These are phyloP conservation scores for Hyphopichia wangnamkhiaoensis DNA, from an alignment of 1,139 yeast species.

Conservation along the genomic window DNA sequence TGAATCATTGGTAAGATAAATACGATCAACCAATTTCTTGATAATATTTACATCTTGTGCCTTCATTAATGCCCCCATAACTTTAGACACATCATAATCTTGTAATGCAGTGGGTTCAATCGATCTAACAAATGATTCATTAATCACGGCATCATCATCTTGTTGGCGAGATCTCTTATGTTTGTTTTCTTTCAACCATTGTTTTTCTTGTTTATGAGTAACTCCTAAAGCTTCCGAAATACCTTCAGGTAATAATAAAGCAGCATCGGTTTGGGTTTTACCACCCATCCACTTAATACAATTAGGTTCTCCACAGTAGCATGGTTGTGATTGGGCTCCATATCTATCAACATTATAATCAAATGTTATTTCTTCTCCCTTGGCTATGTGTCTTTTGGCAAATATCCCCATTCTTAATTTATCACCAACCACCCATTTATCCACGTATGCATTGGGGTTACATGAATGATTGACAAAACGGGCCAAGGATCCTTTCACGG, in stretches of 20 bases:
- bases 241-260: conserved; percentile 77
- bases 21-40: conserved; percentile 65
- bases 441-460: conserved; percentile 90
- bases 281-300: conserved; percentile 96
- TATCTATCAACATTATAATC: conserved; percentile 96
- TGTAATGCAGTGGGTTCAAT: conserved; percentile 56
- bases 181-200: conserved; percentile 64
- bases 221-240: conserved; percentile 87
- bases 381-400: conserved; percentile 68
- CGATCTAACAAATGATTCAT: conserved; percentile 63
- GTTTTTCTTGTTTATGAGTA: conserved; percentile 57
- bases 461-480: conserved; percentile 95
- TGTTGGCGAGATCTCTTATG: conserved; percentile 47
- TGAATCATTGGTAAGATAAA: conserved; percentile 56
- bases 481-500: conserved; percentile 82
- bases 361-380: conserved; percentile 91
- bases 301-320: conserved; percentile 91
- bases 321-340: conserved; percentile 92
- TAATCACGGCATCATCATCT: conserved; percentile 59
- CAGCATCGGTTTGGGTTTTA: conserved; percentile 91
- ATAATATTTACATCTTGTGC: conserved; percentile 70
- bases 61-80: conserved; percentile 81
- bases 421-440: conserved; percentile 95
- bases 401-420: conserved; percentile 93
- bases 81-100: conserved; percentile 68